These are phyloP conservation scores for Talaromyces marneffei DNA, from an alignment of 2,329 filamentous ascomycete species.

Conservation along the genomic window DNA sequence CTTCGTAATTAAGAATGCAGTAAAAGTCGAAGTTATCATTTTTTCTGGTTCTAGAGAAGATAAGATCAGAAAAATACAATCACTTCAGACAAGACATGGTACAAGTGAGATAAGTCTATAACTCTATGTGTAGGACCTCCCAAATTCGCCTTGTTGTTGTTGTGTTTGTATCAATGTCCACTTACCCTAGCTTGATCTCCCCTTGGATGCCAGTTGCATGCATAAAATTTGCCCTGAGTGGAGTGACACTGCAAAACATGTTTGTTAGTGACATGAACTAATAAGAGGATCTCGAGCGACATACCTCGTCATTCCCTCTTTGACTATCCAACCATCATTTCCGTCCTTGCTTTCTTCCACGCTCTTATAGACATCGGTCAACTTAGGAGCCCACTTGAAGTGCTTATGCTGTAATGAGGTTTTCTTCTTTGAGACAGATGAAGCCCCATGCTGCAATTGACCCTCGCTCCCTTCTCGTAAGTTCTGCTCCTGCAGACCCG, in stretches of 20 bases:
- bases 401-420: conserved; percentile 67
- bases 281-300: not conserved
- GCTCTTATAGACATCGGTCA: conserved; percentile 79
- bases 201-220: conserved; percentile 60
- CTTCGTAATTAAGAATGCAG: conserved; percentile 77
- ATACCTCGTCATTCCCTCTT: conserved; percentile 79
- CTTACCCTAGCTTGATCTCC: conserved; percentile 75
- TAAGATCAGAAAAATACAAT: conserved; percentile 13
- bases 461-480: conserved; percentile 61
- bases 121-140: conserved; percentile 13
- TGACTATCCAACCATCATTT: conserved; percentile 90
- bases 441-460: conserved; percentile 22
- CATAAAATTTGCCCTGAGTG: conserved; percentile 88
- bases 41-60: conserved; percentile 29
- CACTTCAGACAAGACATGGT: conserved; percentile 1
- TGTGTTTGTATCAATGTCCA: conserved; percentile 30
- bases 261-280: conserved; percentile 7
- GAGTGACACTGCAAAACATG: conserved; percentile 63
- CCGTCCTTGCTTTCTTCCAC: conserved; percentile 74
- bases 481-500: conserved; percentile 64
- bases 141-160: conserved; percentile 17
- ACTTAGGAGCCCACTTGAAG: conserved; percentile 90
- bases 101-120: conserved; percentile 9
- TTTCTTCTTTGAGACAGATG: conserved; percentile 24
- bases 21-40: conserved; percentile 48